Percentiles rank a stretch among this genome's conserved stretches.
phyloP scores from a whole-genome alignment of 345 rosid genomes.

The Erodium maritimum region DNA sequence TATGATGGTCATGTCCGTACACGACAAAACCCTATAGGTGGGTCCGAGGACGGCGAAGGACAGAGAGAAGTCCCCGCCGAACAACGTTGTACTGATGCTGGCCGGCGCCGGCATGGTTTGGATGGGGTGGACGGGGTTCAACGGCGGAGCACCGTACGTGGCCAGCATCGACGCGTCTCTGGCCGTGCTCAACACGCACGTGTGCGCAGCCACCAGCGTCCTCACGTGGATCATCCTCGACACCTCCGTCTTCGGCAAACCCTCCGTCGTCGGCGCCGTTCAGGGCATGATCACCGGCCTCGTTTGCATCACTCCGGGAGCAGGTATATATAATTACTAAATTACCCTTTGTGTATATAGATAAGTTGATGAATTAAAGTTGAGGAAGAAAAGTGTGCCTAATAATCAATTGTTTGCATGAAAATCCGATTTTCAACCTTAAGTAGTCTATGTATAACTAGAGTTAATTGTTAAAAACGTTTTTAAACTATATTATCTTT shows the following conservation, averaged over 20 bases:
- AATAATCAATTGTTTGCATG: too few relatives aligned
- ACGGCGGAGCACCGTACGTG: constrained; percentile 32
- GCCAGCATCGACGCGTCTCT: constrained; percentile 30
- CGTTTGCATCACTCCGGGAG: constrained; percentile 44
- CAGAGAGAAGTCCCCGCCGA: constrained; percentile 30
- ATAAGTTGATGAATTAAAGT: too few relatives aligned
- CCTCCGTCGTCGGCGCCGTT: constrained; percentile 27
- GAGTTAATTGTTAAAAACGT: too few relatives aligned
- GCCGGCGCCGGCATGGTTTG: constrained; percentile 47
- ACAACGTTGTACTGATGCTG: constrained; percentile 35
- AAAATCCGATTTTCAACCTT: too few relatives aligned
- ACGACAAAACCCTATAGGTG: constrained; percentile 16
- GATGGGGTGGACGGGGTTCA: constrained; percentile 62
- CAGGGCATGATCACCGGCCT: constrained; percentile 48
- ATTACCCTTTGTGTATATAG: too few relatives aligned
- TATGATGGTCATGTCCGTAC: neutral
- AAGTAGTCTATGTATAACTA: too few relatives aligned
- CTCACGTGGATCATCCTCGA: constrained; percentile 39
- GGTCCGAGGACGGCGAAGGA: constrained; percentile 42
- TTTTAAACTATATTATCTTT: too few relatives aligned
- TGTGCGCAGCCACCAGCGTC: constrained; percentile 33
- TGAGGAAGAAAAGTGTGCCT: too few relatives aligned
- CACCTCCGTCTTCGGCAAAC: constrained; percentile 21
- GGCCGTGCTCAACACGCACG: constrained; percentile 43
- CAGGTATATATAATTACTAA: constrained; percentile 15